These are phyloP conservation scores for Fusarium dlaminii DNA, from an alignment of 2,329 filamentous ascomycete species.

Conservation along the genomic window DNA sequence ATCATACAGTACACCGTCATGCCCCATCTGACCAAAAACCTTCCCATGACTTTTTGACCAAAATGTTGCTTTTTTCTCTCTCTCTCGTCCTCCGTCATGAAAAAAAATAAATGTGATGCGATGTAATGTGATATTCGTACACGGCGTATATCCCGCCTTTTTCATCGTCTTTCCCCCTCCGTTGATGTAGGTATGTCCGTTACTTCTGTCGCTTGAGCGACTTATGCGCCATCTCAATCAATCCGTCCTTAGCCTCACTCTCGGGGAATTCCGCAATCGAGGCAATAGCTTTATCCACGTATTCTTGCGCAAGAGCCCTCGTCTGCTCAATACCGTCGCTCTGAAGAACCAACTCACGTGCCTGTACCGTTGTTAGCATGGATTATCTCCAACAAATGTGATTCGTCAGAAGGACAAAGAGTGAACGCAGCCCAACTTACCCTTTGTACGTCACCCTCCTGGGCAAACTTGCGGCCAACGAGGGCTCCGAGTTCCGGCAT, in stretches of 20 bases:
- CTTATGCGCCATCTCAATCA: constrained; percentile 94
- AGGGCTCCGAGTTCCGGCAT: constrained; percentile 84
- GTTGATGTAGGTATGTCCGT: neutral
- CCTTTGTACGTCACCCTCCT: constrained; percentile 83
- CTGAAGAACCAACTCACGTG: constrained; percentile 82
- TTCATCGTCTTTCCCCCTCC: neutral
- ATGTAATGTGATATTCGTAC: constrained; percentile 36
- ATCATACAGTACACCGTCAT: constrained; percentile 36
- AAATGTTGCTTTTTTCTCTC: neutral
- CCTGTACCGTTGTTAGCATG: constrained; percentile 62
- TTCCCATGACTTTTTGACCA: neutral
- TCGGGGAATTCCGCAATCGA: constrained; percentile 88
- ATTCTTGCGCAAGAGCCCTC: constrained; percentile 87
- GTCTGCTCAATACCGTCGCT: constrained; percentile 94
- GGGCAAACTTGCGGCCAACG: constrained; percentile 89
- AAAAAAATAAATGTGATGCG: constrained; percentile 18
- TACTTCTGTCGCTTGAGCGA: constrained; percentile 89
- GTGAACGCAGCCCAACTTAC: constrained; percentile 60
- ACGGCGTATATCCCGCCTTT: constrained; percentile 22
- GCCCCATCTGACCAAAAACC: constrained; percentile 10
- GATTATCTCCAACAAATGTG: constrained; percentile 24
- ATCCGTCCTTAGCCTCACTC: constrained; percentile 91
- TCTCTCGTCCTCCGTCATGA: neutral
- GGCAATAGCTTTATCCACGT: constrained; percentile 85
- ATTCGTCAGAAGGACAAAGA: constrained; percentile 16